These are phyloP conservation scores for Macrolepiota albuminosa DNA, from an alignment of 768 basidiomycete genomes.

Conservation along the genomic window DNA sequence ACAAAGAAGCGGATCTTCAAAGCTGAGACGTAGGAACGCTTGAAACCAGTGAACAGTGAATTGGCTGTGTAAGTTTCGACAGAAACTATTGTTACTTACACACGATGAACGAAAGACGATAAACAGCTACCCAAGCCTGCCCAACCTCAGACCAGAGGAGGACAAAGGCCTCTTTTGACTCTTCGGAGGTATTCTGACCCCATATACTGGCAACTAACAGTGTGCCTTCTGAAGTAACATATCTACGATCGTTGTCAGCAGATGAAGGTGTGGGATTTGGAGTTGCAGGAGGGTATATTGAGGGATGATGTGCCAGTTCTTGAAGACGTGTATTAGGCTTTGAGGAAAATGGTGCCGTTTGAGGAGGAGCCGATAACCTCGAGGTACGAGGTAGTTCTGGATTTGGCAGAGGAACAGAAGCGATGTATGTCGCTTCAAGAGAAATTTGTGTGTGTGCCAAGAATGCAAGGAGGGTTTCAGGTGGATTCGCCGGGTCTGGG, in stretches of 20 bases:
- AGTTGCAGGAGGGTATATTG: slow-evolving; percentile 77
- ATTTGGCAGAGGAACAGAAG: slow-evolving; percentile 34
- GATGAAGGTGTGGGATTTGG: slow-evolving; percentile 81
- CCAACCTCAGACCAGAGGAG: slow-evolving; percentile 62
- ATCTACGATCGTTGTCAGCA: slow-evolving; percentile 67
- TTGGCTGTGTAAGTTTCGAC: neutral
- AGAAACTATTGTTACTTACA: slow-evolving; percentile 45
- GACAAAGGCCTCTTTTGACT: slow-evolving; percentile 52
- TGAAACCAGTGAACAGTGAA: slow-evolving; percentile 6
- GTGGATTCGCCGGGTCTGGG: slow-evolving; percentile 33
- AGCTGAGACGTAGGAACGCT: slow-evolving; percentile 74
- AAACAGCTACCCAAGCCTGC: slow-evolving; percentile 73
- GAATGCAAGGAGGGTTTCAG: slow-evolving; percentile 50
- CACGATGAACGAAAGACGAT: slow-evolving; percentile 70
- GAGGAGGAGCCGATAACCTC: slow-evolving; percentile 46
- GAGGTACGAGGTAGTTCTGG: slow-evolving; percentile 33
- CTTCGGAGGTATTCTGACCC: slow-evolving; percentile 53
- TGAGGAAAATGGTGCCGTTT: slow-evolving; percentile 45
- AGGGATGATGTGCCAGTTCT: slow-evolving; percentile 43
- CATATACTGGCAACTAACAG: slow-evolving; percentile 67
- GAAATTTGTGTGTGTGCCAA: slow-evolving; percentile 71
- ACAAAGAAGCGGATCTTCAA: slow-evolving; percentile 73
- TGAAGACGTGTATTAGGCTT: slow-evolving; percentile 30
- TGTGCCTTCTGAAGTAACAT: slow-evolving; percentile 75
- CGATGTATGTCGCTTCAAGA: slow-evolving; percentile 78